Base-by-base conservation (phyloP, 2,329 filamentous ascomycete species). In the Bimuria novae-zelandiae region DNA sequence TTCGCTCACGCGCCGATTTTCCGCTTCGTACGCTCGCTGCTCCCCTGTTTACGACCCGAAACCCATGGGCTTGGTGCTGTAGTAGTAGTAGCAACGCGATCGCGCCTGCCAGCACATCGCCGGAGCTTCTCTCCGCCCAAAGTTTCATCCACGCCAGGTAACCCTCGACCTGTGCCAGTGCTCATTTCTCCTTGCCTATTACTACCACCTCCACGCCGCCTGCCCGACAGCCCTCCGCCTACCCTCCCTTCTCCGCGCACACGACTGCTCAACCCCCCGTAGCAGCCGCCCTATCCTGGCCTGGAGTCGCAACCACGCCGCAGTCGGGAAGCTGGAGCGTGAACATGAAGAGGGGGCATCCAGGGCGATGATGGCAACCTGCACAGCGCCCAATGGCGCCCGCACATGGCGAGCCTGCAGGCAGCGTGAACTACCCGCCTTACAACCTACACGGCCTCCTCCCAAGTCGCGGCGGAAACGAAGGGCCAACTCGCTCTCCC, bases 311-410 rank as follows among this genome's bases (percentile, higher is more conserved):
- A 39, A 25, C 23, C 39, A 47, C 50, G n/a, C 32, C 52, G 36
- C 23, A 35, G 46, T 47, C 49, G 11, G 23, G 11, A 57, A 46
- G 36, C 52, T 29, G 25, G 25, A 46, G 32, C 39, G 54, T 50
- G 66, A 70, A 65, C 54, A 70, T 70, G 68, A 70, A 58, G 66
- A 64, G 50, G 41, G 50, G 54, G 56, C 56, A 48, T 45, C 39
- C 35, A 46, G 35, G 45, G 49, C 42, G 46, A 66, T 65, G 40
- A 73, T 64, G 67, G 61, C 60, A 58, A 51, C 61, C 49, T 64
- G 54, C 42, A 63, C 44, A 52, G 61, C 41, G 63, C 60, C 59
- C 57, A 54, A 57, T 51, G 54, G 57, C 62, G 59, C 59, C 42
- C 54, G 40, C 29, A 46, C 45, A 56, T 49, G 51, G 25, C 59